Conservation (phyloP, 139 green algal genomes). For the Pleodorina starrii region DNA sequence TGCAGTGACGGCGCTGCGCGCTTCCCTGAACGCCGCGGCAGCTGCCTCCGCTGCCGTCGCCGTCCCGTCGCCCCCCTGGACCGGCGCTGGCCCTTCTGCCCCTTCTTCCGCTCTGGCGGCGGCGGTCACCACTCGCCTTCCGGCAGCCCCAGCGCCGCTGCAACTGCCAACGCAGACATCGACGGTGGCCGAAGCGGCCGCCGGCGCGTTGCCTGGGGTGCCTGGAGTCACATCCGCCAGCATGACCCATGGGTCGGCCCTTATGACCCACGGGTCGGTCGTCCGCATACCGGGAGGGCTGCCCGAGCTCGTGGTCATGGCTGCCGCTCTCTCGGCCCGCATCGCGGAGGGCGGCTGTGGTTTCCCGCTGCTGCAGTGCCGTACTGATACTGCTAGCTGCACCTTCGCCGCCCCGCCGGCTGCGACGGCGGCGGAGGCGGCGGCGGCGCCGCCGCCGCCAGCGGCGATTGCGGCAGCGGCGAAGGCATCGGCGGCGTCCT, state of each 20-base stretch:
- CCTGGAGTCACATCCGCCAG: too few relatives aligned
- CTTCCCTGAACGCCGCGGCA: not conserved
- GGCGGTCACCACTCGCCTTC: not conserved
- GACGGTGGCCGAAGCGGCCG: too few relatives aligned
- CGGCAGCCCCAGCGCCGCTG: not conserved
- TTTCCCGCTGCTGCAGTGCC: too few relatives aligned
- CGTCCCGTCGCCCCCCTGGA: not conserved
- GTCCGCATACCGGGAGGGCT: not conserved
- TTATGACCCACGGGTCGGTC: too few relatives aligned
- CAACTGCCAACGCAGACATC: not conserved
- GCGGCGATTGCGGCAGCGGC: not conserved
- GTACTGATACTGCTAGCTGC: too few relatives aligned
- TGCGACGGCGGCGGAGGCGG: not conserved
- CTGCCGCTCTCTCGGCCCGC: conserved; percentile 39
- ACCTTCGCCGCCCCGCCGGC: not conserved
- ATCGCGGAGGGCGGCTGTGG: conserved; percentile 7
- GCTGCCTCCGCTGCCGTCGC: too few relatives aligned
- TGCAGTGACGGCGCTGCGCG: not conserved
- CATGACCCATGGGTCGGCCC: too few relatives aligned
- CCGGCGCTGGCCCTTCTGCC: too few relatives aligned
- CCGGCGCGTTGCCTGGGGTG: too few relatives aligned
- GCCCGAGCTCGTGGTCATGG: conserved; percentile 11
- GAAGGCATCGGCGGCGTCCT: not conserved
- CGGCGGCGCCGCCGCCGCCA: not conserved
- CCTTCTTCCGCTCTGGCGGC: too few relatives aligned